These are phyloP conservation scores for Penicillium diatomitis DNA, from an alignment of 495 filamentous ascomycete species.

Conservation along the genomic window DNA sequence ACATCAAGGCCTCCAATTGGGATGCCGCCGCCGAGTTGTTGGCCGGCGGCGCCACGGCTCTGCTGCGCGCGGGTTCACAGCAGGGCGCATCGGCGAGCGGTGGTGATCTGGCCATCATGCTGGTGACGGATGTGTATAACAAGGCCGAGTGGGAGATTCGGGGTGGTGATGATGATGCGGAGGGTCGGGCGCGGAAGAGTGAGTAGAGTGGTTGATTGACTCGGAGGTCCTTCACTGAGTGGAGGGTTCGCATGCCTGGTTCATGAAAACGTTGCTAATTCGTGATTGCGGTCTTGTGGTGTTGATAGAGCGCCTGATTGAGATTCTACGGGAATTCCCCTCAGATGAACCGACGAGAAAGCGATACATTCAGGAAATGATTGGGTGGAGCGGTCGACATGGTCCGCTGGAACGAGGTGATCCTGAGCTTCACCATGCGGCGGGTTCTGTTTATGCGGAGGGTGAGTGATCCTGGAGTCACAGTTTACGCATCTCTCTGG, in stretches of 20 bases:
- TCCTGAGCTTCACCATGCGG: constrained; percentile 90
- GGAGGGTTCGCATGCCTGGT: no score
- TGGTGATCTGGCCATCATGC: constrained; percentile 75
- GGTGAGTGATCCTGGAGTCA: constrained; percentile 27
- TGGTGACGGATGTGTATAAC: constrained; percentile 80
- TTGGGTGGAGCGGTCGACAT: constrained; percentile 76
- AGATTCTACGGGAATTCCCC: constrained; percentile 68
- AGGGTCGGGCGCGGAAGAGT: constrained; percentile 37
- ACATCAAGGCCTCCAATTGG: constrained; percentile 78
- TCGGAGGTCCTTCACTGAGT: no score
- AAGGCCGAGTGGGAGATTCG: constrained; percentile 70
- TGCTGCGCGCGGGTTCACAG: constrained; percentile 68
- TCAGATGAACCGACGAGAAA: constrained; percentile 81
- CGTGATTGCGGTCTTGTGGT: not conserved
- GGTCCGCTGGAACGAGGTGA: constrained; percentile 89
- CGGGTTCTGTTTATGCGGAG: constrained; percentile 78
- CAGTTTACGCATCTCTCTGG: no score
- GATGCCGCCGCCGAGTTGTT: constrained; percentile 78
- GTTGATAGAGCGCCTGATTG: constrained; percentile 44
- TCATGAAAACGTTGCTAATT: not conserved
- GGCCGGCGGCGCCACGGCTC: constrained; percentile 69
- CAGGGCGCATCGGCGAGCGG: constrained; percentile 75
- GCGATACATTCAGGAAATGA: constrained; percentile 80
- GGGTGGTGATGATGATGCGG: constrained; percentile 39
- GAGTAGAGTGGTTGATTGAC: constrained; percentile 5